phyloP scores from a whole-genome alignment of 148 eudicot genomes.

The Spergularia bocconei region DNA sequence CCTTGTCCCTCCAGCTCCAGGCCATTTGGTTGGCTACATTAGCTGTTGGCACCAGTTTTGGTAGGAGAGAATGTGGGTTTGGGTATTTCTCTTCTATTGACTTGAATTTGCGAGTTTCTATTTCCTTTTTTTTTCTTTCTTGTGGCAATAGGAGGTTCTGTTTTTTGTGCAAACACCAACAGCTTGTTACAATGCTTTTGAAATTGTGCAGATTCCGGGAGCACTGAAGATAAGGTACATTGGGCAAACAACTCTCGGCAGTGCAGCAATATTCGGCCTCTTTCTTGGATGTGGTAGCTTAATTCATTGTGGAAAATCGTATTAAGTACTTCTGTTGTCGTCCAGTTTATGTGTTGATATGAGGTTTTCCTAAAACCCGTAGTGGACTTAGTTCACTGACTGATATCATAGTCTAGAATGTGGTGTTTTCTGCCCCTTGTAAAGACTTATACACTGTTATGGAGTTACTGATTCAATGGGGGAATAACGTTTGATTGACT shows the following conservation, averaged over 20 bases:
- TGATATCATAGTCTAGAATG: background rate
- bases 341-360: constrained; percentile 10
- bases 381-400: background rate
- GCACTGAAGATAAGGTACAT: constrained; percentile 72
- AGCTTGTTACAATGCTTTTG: background rate
- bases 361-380: background rate
- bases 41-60: too few relatives aligned
- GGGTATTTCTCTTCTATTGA: too few relatives aligned
- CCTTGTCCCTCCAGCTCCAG: too few relatives aligned
- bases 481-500: too few relatives aligned
- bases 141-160: too few relatives aligned
- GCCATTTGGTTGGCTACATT: too few relatives aligned
- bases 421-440: background rate
- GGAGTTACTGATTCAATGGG: too few relatives aligned
- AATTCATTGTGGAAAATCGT: constrained; percentile 89
- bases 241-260: constrained; percentile 89
- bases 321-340: constrained; percentile 26
- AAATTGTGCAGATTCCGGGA: constrained; percentile 73
- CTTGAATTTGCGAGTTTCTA: too few relatives aligned
- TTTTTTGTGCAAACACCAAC: too few relatives aligned
- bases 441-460: background rate
- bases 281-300: constrained; percentile 96
- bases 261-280: constrained; percentile 90
- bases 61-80: too few relatives aligned
- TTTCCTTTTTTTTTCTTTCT: too few relatives aligned